Conservation (phyloP, 495 filamentous ascomycete species). For the Penicillium fimorum region DNA sequence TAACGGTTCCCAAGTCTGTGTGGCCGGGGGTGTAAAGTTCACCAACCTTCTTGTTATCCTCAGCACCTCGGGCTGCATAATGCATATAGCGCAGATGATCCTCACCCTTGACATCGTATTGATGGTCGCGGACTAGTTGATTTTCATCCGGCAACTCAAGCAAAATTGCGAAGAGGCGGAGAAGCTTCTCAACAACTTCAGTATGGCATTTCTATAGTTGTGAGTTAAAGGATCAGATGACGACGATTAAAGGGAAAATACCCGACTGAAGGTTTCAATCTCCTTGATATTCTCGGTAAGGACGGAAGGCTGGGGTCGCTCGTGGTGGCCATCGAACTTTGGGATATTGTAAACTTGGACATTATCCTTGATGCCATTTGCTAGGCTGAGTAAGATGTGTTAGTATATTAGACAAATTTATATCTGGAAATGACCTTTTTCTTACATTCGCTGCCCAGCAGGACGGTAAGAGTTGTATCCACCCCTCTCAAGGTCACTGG, state of each 20-base stretch:
- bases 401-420: neutral
- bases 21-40: constrained; percentile 37
- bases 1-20: constrained; percentile 42
- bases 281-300: constrained; percentile 31
- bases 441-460: constrained; percentile 45
- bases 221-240: neutral
- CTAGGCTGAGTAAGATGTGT: constrained; percentile 26
- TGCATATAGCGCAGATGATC: constrained; percentile 55
- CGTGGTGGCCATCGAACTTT: constrained; percentile 48
- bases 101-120: constrained; percentile 47
- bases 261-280: constrained; percentile 45
- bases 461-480: constrained; percentile 47
- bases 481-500: constrained; percentile 30
- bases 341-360: constrained; percentile 53
- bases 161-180: constrained; percentile 52
- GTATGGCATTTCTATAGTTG: constrained; percentile 46
- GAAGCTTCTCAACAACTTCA: constrained; percentile 49
- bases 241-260: constrained; percentile 6
- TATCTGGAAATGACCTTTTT: neutral
- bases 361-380: constrained; percentile 49
- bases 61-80: constrained; percentile 43
- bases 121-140: constrained; percentile 47
- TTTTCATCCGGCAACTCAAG: constrained; percentile 51
- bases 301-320: constrained; percentile 39
- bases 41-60: constrained; percentile 41